Base-by-base conservation (phyloP, 2,329 filamentous ascomycete genomes). In the Colletotrichum sp. region DNA sequence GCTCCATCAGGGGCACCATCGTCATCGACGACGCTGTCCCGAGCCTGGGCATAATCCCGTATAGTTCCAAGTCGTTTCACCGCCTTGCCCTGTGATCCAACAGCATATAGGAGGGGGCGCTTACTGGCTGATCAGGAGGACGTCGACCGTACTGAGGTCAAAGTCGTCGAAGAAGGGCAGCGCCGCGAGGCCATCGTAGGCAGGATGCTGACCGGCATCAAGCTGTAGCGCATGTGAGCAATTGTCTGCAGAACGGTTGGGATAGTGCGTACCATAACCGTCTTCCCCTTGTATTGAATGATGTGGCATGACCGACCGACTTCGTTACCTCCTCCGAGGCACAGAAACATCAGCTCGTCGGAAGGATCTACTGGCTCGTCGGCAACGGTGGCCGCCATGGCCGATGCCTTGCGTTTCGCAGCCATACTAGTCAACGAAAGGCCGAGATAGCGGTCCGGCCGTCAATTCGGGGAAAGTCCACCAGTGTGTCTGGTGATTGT, bases 71-170 rank as follows among this genome's bases (percentile, higher is more conserved):
- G 69, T 77, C 64, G 66, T 77, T 52, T 72, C 70, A 77, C 79
- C 71, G 78, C 78, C 80, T 80, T 79, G 79, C 79, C 79, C 79
- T 81, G 76, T 75, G 64, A 74, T 76, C 76, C 71, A 77, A 76
- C 70, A 72, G 72, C 63, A 72, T 74, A 57, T 55, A 57, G 72
- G 79, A 74, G 67, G 63, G 76, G 68, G 75, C 82, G 93, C 96
- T 95, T 98, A 99, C 97, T 99, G 97, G 93, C 96, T 99, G 82
- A 99, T 98, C 79, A 99, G 90, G 71, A 99, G 94, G 81, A 99
- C 94, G 84, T 99, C 97, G 79, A 99, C 96, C 3, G 95, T 98
- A 86, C 96, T 98, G 24, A 99, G 90, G 83, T 99, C 97, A 85
- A 99, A 99, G 82, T 99, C 96, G 84, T 99, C 97, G 86, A 98